Evolutionary conservation across 1,139 yeast genomes (phyloP).

Genomic region (Blastobotrys elegans): DNA sequence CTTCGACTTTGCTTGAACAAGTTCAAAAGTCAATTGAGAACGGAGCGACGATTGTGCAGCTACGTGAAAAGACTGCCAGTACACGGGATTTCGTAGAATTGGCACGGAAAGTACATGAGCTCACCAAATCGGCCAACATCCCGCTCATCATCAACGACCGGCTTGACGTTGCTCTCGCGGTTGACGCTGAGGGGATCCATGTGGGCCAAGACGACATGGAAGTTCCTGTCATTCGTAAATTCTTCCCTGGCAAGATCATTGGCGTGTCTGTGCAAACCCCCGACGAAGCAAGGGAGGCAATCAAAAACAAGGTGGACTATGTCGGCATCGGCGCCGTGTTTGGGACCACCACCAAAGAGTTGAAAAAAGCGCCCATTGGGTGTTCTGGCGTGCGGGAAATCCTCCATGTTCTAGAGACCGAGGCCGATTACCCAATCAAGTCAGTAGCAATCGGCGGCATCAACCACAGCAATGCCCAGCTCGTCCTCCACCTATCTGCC

Average conservation of each 20-base stretch:
- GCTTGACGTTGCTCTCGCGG: conserved; percentile 83
- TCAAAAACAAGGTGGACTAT: conserved; percentile 62
- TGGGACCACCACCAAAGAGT: conserved; percentile 66
- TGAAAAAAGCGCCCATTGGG: conserved; percentile 53
- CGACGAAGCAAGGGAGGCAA: conserved; percentile 54
- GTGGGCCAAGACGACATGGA: conserved; percentile 91
- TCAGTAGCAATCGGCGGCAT: conserved; percentile 88
- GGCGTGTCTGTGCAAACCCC: conserved; percentile 71
- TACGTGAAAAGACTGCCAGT: conserved; percentile 72
- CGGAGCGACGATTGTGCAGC: conserved; percentile 79
- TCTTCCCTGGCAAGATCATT: conserved; percentile 67
- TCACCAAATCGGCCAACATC: conserved; percentile 55
- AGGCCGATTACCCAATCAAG: conserved; percentile 34
- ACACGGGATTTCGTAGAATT: conserved; percentile 62
- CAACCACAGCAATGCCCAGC: conserved; percentile 56
- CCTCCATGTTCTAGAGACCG: conserved; percentile 44
- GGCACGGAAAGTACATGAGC: conserved; percentile 55
- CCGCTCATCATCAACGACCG: conserved; percentile 87
- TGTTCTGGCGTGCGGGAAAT: conserved; percentile 59
- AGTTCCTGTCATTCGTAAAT: conserved; percentile 50
- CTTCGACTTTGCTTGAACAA: conserved; percentile 47
- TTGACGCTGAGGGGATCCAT: conserved; percentile 89
- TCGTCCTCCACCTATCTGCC: conserved; percentile 49
- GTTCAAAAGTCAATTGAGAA: conserved; percentile 55
- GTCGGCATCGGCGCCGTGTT: conserved; percentile 84